phyloP scores from a whole-genome alignment of 495 filamentous ascomycete genomes.

The Penicillium turbatum region DNA sequence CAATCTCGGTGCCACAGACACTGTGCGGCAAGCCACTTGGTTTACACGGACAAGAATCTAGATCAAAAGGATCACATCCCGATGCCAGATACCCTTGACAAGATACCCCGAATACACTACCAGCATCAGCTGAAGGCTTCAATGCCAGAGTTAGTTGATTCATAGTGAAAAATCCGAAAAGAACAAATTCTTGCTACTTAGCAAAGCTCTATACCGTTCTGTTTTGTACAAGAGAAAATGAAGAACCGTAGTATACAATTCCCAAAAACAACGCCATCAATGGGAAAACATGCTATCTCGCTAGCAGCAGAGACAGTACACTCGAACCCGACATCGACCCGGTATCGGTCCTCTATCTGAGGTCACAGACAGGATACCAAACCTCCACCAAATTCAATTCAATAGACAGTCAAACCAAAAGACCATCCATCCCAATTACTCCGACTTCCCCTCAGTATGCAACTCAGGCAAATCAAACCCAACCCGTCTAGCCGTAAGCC shows the following conservation, averaged over 20 bases:
- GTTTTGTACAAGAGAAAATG: slow-evolving; percentile 1
- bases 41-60: not conserved
- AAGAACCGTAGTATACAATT: slow-evolving; percentile 12
- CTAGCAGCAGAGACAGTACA: not conserved
- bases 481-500: slow-evolving; percentile 79
- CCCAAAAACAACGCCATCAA: slow-evolving; percentile 9
- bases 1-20: slow-evolving; percentile 1
- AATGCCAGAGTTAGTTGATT: not conserved
- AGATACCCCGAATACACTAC: not conserved
- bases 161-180: not conserved
- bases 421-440: no score
- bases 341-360: no score
- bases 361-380: no score
- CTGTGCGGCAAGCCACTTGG: not conserved
- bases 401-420: no score
- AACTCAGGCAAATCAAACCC: slow-evolving; percentile 75
- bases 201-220: slow-evolving; percentile 1
- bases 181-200: not conserved
- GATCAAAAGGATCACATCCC: not conserved
- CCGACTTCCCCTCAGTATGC: slow-evolving; percentile 22
- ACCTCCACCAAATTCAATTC: no score
- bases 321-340: not conserved
- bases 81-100: not conserved
- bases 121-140: not conserved
- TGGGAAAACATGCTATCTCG: slow-evolving; percentile 6